These are phyloP conservation scores for Begonia loranthoides DNA, from an alignment of 306 rosid genomes.

Conservation along the genomic window DNA sequence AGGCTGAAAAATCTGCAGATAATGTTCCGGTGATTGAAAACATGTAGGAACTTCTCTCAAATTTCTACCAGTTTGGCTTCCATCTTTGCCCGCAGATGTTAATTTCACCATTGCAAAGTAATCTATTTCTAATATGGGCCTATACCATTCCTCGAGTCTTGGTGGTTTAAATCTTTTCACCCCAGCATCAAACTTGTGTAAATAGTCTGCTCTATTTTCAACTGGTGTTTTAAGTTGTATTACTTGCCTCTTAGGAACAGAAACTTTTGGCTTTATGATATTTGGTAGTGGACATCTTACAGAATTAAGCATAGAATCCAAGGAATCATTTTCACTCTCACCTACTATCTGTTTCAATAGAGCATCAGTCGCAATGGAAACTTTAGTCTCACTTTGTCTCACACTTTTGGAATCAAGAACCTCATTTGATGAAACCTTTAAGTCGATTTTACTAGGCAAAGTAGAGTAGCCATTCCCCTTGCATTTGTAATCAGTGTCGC, in stretches of 20 bases:
- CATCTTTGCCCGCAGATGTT: conserved; percentile 50
- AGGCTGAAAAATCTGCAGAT: conserved; percentile 66
- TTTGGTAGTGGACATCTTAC: conserved; percentile 31
- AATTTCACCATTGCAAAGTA: conserved; percentile 59
- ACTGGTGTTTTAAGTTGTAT: conserved; percentile 68
- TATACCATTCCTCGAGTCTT: conserved; percentile 80
- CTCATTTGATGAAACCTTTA: conserved; percentile 24
- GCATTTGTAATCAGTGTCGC: conserved; percentile 24
- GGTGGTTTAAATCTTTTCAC: conserved; percentile 74
- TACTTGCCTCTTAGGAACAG: conserved; percentile 57
- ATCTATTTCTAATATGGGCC: conserved; percentile 75
- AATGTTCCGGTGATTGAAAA: conserved; percentile 83
- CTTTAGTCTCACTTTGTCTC: conserved; percentile 19
- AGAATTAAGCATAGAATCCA: conserved; percentile 52
- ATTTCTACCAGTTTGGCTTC: conserved; percentile 26
- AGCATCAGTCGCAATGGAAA: conserved; percentile 21
- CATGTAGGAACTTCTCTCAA: conserved; percentile 73
- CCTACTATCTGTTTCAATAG: conserved; percentile 25
- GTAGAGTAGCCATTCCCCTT: conserved; percentile 6
- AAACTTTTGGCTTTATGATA: conserved; percentile 35
- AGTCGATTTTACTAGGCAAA: conserved; percentile 20
- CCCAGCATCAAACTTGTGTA: conserved; percentile 39
- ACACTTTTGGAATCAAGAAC: conserved; percentile 21
- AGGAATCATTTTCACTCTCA: conserved; percentile 33
- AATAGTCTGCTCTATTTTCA: conserved; percentile 27